Percentiles rank a stretch among this genome's conserved stretches.
phyloP scores from a whole-genome alignment of 257 asterid species.

The Oldenlandia corymbosa region DNA sequence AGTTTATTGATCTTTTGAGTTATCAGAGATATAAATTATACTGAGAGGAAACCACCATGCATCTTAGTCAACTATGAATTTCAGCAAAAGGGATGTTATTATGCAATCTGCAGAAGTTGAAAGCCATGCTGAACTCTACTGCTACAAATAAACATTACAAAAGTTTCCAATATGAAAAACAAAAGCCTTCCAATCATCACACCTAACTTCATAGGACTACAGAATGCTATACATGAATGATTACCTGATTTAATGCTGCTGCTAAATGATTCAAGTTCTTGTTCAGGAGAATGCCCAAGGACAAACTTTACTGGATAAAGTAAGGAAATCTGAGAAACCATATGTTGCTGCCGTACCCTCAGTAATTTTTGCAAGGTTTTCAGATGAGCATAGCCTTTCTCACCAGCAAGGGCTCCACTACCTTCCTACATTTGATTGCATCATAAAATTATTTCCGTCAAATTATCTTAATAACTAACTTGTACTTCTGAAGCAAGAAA shows the following conservation, averaged over 20 bases:
- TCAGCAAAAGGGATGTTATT: not conserved
- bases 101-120: not conserved
- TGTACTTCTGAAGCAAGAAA: too few species aligned
- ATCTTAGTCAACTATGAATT: not conserved
- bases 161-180: not conserved
- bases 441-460: slow-evolving; percentile 10
- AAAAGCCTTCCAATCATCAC: not conserved
- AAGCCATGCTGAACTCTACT: not conserved
- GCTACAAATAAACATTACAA: not conserved
- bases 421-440: slow-evolving; percentile 50
- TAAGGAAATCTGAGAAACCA: slow-evolving; percentile 79
- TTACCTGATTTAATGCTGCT: slow-evolving; percentile 55
- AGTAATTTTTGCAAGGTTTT: slow-evolving; percentile 51
- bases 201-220: not conserved
- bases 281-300: slow-evolving; percentile 55
- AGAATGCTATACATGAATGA: not conserved
- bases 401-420: slow-evolving; percentile 65
- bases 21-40: not conserved
- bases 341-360: slow-evolving; percentile 60
- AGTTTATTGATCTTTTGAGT: not conserved
- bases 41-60: not conserved
- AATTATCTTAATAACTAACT: slow-evolving; percentile 5
- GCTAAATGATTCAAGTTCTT: slow-evolving; percentile 79
- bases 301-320: slow-evolving; percentile 80
- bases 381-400: slow-evolving; percentile 56